These are phyloP conservation scores for Ophiostoma ulmi DNA, from an alignment of 2,329 filamentous ascomycete species.

Conservation along the genomic window DNA sequence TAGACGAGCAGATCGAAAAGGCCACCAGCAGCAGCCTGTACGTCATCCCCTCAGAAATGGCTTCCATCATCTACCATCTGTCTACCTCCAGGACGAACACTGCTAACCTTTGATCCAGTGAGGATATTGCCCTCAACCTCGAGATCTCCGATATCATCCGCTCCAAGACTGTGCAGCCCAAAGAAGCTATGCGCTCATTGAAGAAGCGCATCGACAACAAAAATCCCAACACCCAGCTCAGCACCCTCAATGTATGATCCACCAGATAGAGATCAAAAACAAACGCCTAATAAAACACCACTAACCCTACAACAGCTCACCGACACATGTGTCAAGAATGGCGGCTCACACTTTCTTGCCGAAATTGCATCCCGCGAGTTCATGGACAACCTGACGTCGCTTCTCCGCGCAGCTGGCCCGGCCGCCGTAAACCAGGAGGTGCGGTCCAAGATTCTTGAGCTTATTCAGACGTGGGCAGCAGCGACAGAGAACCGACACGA, in stretches of 20 bases:
- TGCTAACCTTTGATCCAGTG: constrained; percentile 45
- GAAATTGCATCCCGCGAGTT: constrained; percentile 97
- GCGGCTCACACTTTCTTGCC: constrained; percentile 85
- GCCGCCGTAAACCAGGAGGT: constrained; percentile 79
- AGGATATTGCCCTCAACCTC: constrained; percentile 94
- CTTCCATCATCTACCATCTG: neutral
- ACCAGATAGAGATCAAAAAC: neutral
- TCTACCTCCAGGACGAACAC: neutral
- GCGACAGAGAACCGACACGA: constrained; percentile 82
- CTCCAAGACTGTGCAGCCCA: constrained; percentile 94
- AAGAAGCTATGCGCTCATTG: constrained; percentile 94
- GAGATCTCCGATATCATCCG: constrained; percentile 97
- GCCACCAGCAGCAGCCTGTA: constrained; percentile 93
- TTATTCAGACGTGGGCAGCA: constrained; percentile 89
- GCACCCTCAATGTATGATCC: constrained; percentile 72
- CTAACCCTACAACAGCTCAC: constrained; percentile 57
- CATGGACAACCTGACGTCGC: constrained; percentile 91
- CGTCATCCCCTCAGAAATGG: constrained; percentile 31
- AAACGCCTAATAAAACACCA: neutral
- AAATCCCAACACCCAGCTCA: constrained; percentile 94
- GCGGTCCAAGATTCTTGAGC: constrained; percentile 80
- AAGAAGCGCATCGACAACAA: constrained; percentile 93
- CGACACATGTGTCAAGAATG: constrained; percentile 98
- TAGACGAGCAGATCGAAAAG: constrained; percentile 96
- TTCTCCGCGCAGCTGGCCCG: constrained; percentile 73